phyloP scores from a whole-genome alignment of 2,329 filamentous ascomycete species.

The Xylariales sp. region DNA sequence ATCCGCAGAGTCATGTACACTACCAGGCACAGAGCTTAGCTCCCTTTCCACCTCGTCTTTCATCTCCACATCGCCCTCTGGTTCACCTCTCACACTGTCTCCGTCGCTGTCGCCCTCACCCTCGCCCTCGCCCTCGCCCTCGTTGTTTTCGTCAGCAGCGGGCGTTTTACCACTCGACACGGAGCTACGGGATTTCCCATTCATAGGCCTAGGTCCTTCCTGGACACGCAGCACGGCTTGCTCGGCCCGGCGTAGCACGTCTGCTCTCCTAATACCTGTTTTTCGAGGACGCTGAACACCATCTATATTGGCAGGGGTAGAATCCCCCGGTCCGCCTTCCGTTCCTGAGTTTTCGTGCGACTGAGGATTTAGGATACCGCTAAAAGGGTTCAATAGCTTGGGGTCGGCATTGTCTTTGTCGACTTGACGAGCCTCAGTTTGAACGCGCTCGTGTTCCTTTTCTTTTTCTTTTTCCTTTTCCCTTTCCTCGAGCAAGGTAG shows the following conservation, averaged over 20 bases:
- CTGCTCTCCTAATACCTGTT: conserved; percentile 63
- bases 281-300: conserved; percentile 57
- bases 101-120: conserved; percentile 47
- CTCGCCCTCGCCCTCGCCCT: conserved; percentile 38
- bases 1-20: conserved; percentile 73
- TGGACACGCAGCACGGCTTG: conserved; percentile 64
- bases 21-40: conserved; percentile 66
- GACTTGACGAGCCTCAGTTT: conserved; percentile 46
- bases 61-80: conserved; percentile 56
- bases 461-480: conserved; percentile 26
- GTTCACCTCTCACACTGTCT: conserved; percentile 51
- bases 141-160: conserved; percentile 48
- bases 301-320: conserved; percentile 51
- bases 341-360: conserved; percentile 55
- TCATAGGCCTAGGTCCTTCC: conserved; percentile 59
- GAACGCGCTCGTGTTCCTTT: conserved; percentile 54
- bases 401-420: conserved; percentile 51
- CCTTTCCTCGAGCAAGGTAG: conserved; percentile 60
- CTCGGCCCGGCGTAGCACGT: conserved; percentile 72
- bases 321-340: conserved; percentile 49
- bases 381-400: conserved; percentile 54
- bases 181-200: conserved; percentile 63
- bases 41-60: conserved; percentile 53
- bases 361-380: conserved; percentile 57
- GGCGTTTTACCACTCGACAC: conserved; percentile 63